A percentile compares a stretch with the other conserved stretches of the same genome.
These are phyloP conservation scores for Solanum arcanum DNA, from an alignment of 257 asterid genomes.

Conservation along the genomic window DNA sequence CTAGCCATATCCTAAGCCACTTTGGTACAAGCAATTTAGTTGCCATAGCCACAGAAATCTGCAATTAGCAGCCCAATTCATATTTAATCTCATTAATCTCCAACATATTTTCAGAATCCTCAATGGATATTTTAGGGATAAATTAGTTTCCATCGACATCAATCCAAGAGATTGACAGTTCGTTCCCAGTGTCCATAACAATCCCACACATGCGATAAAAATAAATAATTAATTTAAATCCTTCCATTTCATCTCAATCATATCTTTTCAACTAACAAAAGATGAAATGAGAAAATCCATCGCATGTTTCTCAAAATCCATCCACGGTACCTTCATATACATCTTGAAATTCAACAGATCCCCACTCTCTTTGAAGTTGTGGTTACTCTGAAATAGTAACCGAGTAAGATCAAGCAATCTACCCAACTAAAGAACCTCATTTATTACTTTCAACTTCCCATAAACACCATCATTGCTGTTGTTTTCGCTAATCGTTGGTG, in stretches of 20 bases:
- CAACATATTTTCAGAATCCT: background rate
- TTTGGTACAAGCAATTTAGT: slow-evolving; percentile 14
- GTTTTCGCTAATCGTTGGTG: background rate
- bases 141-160: slow-evolving; percentile 53
- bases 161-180: slow-evolving; percentile 59
- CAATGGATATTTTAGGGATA: slow-evolving; percentile 34
- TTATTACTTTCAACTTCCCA: background rate
- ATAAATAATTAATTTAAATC: slow-evolving; percentile 30
- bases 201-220: slow-evolving; percentile 48
- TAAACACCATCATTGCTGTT: background rate
- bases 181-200: slow-evolving; percentile 26
- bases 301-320: slow-evolving; percentile 29
- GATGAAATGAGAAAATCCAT: slow-evolving; percentile 23
- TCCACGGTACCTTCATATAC: slow-evolving; percentile 47
- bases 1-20: slow-evolving; percentile 40
- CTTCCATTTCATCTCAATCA: slow-evolving; percentile 25
- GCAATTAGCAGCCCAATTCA: slow-evolving; percentile 11
- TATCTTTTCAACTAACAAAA: slow-evolving; percentile 34
- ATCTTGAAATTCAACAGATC: slow-evolving; percentile 39
- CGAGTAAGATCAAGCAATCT: slow-evolving; percentile 2
- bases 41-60: background rate
- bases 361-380: slow-evolving; percentile 47
- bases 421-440: background rate
- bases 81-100: no score
- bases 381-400: slow-evolving; percentile 33